Evolutionary conservation across 192 early-diverging fungal genomes (phyloP), one percentile per base, ranked within the genome.

Genomic region (Physocladia obscura): DNA sequence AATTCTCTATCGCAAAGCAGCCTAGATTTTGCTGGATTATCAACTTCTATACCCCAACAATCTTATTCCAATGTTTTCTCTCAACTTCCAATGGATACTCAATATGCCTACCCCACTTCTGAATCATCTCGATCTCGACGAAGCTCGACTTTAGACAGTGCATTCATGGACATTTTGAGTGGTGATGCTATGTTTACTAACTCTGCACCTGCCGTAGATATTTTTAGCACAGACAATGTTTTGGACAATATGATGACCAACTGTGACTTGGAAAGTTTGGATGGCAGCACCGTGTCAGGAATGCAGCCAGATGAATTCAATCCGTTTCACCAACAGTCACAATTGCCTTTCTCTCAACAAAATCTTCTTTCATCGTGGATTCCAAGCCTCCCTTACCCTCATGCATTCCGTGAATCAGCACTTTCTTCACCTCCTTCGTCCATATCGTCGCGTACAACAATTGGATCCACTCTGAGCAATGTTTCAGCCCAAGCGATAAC

Each of bases 241-340:
- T 24, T 62, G 4, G 40, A 62, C 59, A 62, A 17, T 39, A 65
- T 65, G 49, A 65, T 65, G 62, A 65, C 62, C 21, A 65, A 50
- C 30, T 65, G 62, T 24, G 62, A 65, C 27, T 29, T 65, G 22
- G 62, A 65, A 26, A 65, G 62, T 30, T 31, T 65, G 27, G 62
- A 65, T 31, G 62, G 62, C 11, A 65, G 62, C 31, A 50, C 36
- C 11, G 26, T 30, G 24, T 65, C 62, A 44, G 40, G 40, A n/a
- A 44, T 44, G 40, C 40, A 44, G n/a, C 11, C n/a, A n/a, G 40
- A 44, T n/a, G n/a, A n/a, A n/a, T n/a, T n/a, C n/a, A n/a, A n/a
- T n/a, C 52, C n/a, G 8, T 27, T 54, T 54, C 24, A 15, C 52
- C 15, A 54, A 11, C 15, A 54, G 8, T 44, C n/a, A 44, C 8